Evolutionary conservation across 768 basidiomycete genomes (phyloP), one percentile per base, ranked within the genome.

Genomic region (Agaricus sinodeliciosus): DNA sequence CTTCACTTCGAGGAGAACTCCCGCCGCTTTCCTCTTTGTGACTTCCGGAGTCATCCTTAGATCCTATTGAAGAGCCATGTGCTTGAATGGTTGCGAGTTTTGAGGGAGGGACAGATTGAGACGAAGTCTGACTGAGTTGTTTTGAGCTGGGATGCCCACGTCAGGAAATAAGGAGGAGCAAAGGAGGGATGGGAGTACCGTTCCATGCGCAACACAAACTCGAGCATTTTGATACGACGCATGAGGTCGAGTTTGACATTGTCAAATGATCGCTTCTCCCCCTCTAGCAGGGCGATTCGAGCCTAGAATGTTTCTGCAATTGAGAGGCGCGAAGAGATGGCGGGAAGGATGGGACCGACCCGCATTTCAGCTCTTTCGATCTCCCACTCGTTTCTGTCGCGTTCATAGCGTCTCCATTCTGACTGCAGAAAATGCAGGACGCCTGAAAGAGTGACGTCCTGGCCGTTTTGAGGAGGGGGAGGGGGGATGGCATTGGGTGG

Each of bases 381-480:
- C 77, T 99, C 96, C 95, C 95, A 99, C 72, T 99, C 96, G 67
- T 99, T 99, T 63, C 95, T 80, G 73, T 99, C 96, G 67, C 94
- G 85, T 70, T 98, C 96, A 65, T 96, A 98, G 55, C 91, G 79
- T 57, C 96, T 79, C 92, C 94, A 97, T 75, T 99, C 96, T 18
- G 91, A 92, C 73, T 99, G 96, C 48, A 98, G 79, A 68, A 92
- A 99, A 74, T 99, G 96, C 57, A 99, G 78, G 55, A 98, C 94
- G 63, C 82, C 87, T 5, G 94, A 94, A 49, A 98, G 83, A 43
- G 87, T 96, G 68, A 88, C 90, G 69, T 95, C 93, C 67, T 92
- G 90, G 58, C 88, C 88, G 63, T 86, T 90, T 71, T 87, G 87
- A 13, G 88, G 88, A 34, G 85, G 85, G 15, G 86, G 87, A 7